Percentiles rank a stretch among this genome's conserved stretches.
Conservation (phyloP, 23 red algal species). For the Gracilaria domingensis region DNA sequence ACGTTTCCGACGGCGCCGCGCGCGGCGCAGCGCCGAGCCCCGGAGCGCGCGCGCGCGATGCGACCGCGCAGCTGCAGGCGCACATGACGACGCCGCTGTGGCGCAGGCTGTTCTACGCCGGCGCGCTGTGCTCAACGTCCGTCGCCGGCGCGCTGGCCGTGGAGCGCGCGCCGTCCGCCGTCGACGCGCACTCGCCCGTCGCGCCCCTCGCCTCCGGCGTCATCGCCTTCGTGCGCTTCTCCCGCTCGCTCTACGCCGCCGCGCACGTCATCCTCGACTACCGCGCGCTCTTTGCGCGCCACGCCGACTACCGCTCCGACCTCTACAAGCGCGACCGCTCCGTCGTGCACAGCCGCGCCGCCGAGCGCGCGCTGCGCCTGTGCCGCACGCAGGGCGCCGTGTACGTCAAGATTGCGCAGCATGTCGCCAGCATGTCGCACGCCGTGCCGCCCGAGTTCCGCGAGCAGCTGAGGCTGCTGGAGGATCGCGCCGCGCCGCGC, state of each 20-base stretch:
- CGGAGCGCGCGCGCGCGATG: too few species aligned
- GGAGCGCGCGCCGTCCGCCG: constrained; percentile 26
- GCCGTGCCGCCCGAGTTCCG: constrained; percentile 68
- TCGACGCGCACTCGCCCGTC: constrained; percentile 16
- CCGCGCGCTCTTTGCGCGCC: constrained; percentile 53
- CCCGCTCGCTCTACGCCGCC: constrained; percentile 32
- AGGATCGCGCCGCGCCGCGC: constrained; percentile 72
- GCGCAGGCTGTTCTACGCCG: background rate
- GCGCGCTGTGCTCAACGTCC: background rate
- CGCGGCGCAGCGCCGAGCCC: too few species aligned
- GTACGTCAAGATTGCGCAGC: constrained; percentile 83
- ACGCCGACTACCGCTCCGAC: constrained; percentile 35
- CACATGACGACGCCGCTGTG: background rate
- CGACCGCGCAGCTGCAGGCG: too few species aligned
- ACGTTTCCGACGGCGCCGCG: too few species aligned
- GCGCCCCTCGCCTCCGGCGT: constrained; percentile 25
- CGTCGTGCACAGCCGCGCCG: constrained; percentile 30
- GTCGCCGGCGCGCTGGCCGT: constrained; percentile 10
- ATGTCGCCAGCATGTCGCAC: constrained; percentile 61
- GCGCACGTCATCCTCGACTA: constrained; percentile 59
- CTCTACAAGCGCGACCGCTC: constrained; percentile 42
- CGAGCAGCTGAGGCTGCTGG: background rate
- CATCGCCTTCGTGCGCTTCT: constrained; percentile 62
- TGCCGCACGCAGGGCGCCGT: constrained; percentile 65
- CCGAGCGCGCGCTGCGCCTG: constrained; percentile 32